Percentiles rank a stretch among this genome's conserved stretches.
These are phyloP conservation scores for Calonectria pseudoturangicola DNA, from an alignment of 2,329 filamentous ascomycete genomes.

Conservation along the genomic window DNA sequence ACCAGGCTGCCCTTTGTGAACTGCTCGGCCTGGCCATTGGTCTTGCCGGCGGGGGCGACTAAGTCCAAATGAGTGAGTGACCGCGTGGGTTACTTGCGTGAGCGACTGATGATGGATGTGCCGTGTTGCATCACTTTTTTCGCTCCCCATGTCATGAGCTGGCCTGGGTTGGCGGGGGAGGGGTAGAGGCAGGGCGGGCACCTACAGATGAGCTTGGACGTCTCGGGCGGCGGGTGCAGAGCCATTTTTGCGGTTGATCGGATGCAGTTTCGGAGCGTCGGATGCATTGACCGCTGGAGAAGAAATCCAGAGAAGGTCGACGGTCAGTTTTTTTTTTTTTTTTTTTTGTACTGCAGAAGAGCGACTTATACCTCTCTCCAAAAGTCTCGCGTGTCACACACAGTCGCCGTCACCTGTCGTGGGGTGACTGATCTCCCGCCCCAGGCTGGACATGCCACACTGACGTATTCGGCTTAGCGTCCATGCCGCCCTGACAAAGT, in stretches of 20 bases:
- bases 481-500: background rate
- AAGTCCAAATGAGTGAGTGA: background rate
- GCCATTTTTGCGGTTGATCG: constrained; percentile 63
- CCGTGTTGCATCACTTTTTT: background rate
- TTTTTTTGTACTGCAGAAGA: constrained; percentile 27
- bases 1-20: constrained; percentile 80
- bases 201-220: constrained; percentile 70
- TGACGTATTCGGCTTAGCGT: constrained; percentile 30
- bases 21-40: constrained; percentile 81
- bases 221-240: constrained; percentile 63
- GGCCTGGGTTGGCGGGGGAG: constrained; percentile 15
- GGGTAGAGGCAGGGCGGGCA: constrained; percentile 26
- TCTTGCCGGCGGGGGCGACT: constrained; percentile 79
- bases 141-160: constrained; percentile 15
- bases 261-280: constrained; percentile 41
- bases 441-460: constrained; percentile 1
- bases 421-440: constrained; percentile 42
- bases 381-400: constrained; percentile 31
- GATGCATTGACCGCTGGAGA: constrained; percentile 50
- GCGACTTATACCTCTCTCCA: constrained; percentile 29
- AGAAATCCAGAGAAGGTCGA: background rate
- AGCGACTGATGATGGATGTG: constrained; percentile 1
- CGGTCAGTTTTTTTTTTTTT: background rate
- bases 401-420: constrained; percentile 18
- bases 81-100: background rate